These are phyloP conservation scores for Calocybe indica DNA, from an alignment of 768 basidiomycete species.

Conservation along the genomic window DNA sequence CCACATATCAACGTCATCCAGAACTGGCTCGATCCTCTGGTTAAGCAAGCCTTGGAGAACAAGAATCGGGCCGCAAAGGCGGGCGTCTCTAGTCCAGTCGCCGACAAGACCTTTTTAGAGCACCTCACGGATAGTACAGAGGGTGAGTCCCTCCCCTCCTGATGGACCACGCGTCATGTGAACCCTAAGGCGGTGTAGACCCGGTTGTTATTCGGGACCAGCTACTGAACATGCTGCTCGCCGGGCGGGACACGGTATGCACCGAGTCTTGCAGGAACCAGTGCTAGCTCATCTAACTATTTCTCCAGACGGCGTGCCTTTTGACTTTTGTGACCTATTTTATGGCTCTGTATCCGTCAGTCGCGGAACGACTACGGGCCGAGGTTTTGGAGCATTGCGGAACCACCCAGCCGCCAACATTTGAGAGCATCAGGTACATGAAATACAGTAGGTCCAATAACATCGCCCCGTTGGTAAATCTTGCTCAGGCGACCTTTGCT, in stretches of 20 bases:
- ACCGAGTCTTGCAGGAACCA: background rate
- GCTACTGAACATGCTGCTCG: conserved; percentile 69
- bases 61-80: conserved; percentile 31
- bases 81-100: conserved; percentile 30
- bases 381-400: conserved; percentile 61
- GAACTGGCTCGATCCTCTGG: conserved; percentile 59
- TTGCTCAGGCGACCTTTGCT: conserved; percentile 2
- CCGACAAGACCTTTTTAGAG: conserved; percentile 60
- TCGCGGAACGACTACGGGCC: conserved; percentile 43
- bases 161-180: background rate
- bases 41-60: conserved; percentile 43
- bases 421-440: conserved; percentile 51
- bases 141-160: conserved; percentile 30
- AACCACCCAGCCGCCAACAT: conserved; percentile 38
- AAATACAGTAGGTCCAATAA: conserved; percentile 49
- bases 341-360: conserved; percentile 58
- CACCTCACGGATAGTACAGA: conserved; percentile 63
- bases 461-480: background rate
- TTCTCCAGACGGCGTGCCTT: conserved; percentile 55
- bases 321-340: conserved; percentile 69
- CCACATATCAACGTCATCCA: conserved; percentile 46
- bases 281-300: conserved; percentile 1
- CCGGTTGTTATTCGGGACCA: conserved; percentile 66
- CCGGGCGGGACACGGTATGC: conserved; percentile 71
- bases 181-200: conserved; percentile 34